Evolutionary conservation across 2,329 filamentous ascomycete species (phyloP).

Genomic region (Fusarium piperis): DNA sequence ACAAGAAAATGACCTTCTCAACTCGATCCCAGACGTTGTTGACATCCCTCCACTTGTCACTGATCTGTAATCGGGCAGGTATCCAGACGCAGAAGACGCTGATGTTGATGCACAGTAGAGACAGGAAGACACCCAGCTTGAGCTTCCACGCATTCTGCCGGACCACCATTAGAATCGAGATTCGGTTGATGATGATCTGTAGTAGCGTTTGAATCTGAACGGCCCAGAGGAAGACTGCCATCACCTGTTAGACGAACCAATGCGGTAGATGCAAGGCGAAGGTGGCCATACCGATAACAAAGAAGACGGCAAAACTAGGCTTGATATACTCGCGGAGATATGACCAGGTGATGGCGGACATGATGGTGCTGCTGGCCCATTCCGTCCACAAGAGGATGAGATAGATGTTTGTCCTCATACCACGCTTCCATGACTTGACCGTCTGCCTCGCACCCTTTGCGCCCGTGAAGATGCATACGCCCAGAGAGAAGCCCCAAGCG

Average conservation of each 20-base stretch:
- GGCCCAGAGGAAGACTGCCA: constrained; percentile 47
- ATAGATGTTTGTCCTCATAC: constrained; percentile 36
- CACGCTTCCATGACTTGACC: constrained; percentile 41
- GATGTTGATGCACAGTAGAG: constrained; percentile 62
- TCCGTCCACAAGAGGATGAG: constrained; percentile 39
- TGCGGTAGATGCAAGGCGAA: fast-evolving
- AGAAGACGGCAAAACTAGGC: constrained; percentile 38
- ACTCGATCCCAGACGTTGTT: constrained; percentile 64
- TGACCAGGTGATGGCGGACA: constrained; percentile 42
- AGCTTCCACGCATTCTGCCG: constrained; percentile 49
- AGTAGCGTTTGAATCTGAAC: constrained; percentile 61
- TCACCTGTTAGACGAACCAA: background rate
- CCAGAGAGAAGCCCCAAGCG: constrained; percentile 41
- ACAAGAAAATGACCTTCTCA: constrained; percentile 61
- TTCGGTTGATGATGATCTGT: constrained; percentile 66
- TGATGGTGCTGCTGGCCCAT: constrained; percentile 37
- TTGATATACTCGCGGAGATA: constrained; percentile 40
- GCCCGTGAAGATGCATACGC: constrained; percentile 39
- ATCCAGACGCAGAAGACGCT: constrained; percentile 66
- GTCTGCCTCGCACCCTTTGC: constrained; percentile 39
- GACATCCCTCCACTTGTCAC: constrained; percentile 52
- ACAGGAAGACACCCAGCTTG: constrained; percentile 54
- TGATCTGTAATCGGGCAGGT: constrained; percentile 59
- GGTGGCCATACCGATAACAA: constrained; percentile 30
- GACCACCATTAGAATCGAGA: constrained; percentile 57